phyloP scores from a whole-genome alignment of 2,329 filamentous ascomycete species.

The Xylariales sp. region DNA sequence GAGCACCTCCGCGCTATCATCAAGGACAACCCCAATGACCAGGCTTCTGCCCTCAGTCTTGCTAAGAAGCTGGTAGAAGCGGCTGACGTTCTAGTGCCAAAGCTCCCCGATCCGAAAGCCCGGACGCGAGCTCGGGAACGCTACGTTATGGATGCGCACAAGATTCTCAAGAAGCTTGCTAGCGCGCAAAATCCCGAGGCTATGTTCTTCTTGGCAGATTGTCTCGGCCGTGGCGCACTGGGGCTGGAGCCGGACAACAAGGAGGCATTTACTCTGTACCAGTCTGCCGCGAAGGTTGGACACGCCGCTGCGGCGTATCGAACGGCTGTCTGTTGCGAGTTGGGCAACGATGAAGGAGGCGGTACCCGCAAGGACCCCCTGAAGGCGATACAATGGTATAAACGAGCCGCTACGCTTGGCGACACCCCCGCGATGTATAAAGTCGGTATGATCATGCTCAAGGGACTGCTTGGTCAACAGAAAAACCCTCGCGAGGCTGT shows the following conservation, averaged over 20 bases:
- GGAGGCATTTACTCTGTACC: slow-evolving; percentile 90
- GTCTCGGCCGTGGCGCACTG: slow-evolving; percentile 75
- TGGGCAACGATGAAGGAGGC: slow-evolving; percentile 89
- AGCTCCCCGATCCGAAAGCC: slow-evolving; percentile 63
- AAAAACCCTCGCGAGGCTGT: slow-evolving; percentile 82
- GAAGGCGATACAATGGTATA: slow-evolving; percentile 98
- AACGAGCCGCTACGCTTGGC: slow-evolving; percentile 82
- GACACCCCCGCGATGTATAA: slow-evolving; percentile 98
- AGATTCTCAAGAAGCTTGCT: slow-evolving; percentile 84
- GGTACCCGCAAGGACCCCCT: slow-evolving; percentile 86
- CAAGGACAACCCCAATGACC: slow-evolving; percentile 68
- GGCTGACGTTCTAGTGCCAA: slow-evolving; percentile 65
- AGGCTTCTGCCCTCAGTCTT: slow-evolving; percentile 64
- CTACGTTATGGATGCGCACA: slow-evolving; percentile 81
- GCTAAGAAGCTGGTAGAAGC: slow-evolving; percentile 87
- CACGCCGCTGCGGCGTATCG: slow-evolving; percentile 87
- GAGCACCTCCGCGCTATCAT: slow-evolving; percentile 67
- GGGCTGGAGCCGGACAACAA: slow-evolving; percentile 80
- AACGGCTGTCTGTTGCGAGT: slow-evolving; percentile 94
- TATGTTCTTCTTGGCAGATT: slow-evolving; percentile 92
- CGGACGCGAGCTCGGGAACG: slow-evolving; percentile 74
- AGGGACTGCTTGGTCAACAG: slow-evolving; percentile 85
- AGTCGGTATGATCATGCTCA: slow-evolving; percentile 91
- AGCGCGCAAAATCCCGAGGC: slow-evolving; percentile 71
- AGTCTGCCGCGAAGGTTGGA: slow-evolving; percentile 85